phyloP scores from a whole-genome alignment of 495 filamentous ascomycete species.

The Penicillium simplicissimum region DNA sequence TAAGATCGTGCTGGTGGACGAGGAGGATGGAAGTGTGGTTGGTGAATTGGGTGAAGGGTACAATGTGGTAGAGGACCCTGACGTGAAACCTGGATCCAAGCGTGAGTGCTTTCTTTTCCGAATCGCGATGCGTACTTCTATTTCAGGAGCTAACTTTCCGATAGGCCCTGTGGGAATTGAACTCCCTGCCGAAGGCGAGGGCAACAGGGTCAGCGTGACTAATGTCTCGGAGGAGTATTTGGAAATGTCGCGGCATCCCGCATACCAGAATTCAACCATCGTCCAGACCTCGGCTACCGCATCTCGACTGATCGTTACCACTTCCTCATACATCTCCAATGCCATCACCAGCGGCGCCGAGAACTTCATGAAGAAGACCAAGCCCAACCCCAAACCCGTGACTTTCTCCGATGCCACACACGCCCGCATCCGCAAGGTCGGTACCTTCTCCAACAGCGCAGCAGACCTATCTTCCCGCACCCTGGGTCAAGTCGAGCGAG shows the following conservation, averaged over 20 bases:
- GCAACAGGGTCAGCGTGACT: constrained; percentile 67
- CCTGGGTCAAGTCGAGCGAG: constrained; percentile 73
- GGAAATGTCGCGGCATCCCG: constrained; percentile 78
- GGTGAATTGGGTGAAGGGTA: constrained; percentile 86
- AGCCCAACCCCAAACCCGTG: constrained; percentile 74
- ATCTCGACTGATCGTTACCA: constrained; percentile 89
- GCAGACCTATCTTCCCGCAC: constrained; percentile 82
- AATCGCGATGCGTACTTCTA: neutral
- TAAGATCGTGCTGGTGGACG: constrained; percentile 91
- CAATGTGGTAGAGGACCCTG: constrained; percentile 71
- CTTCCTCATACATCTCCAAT: constrained; percentile 74
- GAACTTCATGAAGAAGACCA: constrained; percentile 73
- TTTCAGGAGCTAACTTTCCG: constrained; percentile 16
- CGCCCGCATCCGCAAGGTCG: constrained; percentile 79
- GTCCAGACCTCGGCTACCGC: constrained; percentile 89
- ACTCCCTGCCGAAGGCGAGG: constrained; percentile 71
- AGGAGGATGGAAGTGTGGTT: constrained; percentile 93
- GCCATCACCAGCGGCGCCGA: constrained; percentile 75
- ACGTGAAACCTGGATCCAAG: constrained; percentile 81
- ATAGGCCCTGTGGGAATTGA: constrained; percentile 89
- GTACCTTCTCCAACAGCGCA: constrained; percentile 72
- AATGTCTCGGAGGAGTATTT: constrained; percentile 81
- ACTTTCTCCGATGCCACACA: constrained; percentile 87
- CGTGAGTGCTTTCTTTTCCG: constrained; percentile 51
- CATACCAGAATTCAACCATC: constrained; percentile 80